Percentiles rank a stretch among this genome's conserved stretches.
These are phyloP conservation scores for Millerozyma miso DNA, from an alignment of 805 yeast species.

Conservation along the genomic window DNA sequence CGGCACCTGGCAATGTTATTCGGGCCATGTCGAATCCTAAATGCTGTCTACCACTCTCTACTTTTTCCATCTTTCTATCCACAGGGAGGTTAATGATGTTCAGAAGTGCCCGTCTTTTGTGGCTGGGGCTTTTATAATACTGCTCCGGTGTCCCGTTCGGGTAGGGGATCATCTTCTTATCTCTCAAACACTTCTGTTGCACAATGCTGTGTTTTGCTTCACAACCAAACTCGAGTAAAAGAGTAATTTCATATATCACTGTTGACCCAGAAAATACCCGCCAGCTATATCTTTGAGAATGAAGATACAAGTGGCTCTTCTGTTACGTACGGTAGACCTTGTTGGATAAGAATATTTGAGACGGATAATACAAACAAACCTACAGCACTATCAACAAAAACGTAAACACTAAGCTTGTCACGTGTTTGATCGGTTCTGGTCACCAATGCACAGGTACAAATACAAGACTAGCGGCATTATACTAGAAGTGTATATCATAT, in stretches of 20 bases:
- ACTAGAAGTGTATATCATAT: background rate
- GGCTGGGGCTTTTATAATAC: constrained; percentile 2
- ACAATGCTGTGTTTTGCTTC: background rate
- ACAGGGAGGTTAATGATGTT: constrained; percentile 10
- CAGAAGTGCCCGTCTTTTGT: constrained; percentile 16
- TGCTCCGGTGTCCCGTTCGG: background rate
- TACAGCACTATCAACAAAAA: background rate
- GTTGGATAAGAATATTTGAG: no score
- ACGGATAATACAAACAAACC: background rate
- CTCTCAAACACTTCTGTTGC: background rate
- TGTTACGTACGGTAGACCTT: no score
- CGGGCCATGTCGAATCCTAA: constrained; percentile 18
- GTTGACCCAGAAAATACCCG: no score
- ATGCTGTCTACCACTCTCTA: constrained; percentile 10
- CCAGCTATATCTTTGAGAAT: no score
- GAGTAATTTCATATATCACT: no score
- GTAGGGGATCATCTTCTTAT: background rate
- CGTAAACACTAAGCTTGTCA: background rate
- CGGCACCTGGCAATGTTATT: constrained; percentile 6
- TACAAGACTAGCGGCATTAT: background rate
- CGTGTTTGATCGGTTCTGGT: background rate
- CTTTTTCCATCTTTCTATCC: constrained; percentile 1
- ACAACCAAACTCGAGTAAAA: no score
- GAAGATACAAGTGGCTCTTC: no score
- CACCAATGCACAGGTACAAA: background rate